Evolutionary conservation across 2,329 filamentous ascomycete genomes (phyloP).

Genomic region (Chaetomium sp.): DNA sequence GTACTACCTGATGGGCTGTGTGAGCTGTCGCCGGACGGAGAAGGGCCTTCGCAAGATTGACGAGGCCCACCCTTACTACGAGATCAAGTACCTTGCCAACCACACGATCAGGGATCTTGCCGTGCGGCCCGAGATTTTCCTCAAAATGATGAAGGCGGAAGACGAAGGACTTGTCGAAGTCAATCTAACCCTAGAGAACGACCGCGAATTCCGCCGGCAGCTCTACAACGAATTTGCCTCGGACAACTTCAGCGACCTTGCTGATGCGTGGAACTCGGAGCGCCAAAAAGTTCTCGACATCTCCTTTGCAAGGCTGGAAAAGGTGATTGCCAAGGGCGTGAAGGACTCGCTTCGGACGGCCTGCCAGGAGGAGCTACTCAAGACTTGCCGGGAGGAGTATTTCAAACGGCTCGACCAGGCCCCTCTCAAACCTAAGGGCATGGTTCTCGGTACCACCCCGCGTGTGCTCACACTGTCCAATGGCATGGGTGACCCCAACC

Average conservation of each 20-base stretch:
- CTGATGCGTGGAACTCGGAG: conserved; percentile 89
- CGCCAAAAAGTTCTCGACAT: conserved; percentile 77
- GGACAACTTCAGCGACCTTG: conserved; percentile 90
- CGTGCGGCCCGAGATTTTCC: conserved; percentile 76
- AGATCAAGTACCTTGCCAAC: conserved; percentile 92
- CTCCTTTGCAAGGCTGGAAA: conserved; percentile 75
- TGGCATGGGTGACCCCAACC: conserved; percentile 64
- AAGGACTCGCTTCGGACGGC: conserved; percentile 92
- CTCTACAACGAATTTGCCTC: conserved; percentile 82
- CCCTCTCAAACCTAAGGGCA: conserved; percentile 89
- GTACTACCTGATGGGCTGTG: conserved; percentile 75
- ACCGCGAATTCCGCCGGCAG: conserved; percentile 67
- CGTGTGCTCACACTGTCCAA: conserved; percentile 83
- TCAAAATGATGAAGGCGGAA: conserved; percentile 97
- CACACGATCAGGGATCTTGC: conserved; percentile 79
- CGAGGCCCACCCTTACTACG: conserved; percentile 92
- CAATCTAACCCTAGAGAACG: conserved; percentile 67
- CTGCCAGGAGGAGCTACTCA: conserved; percentile 89
- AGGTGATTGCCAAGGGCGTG: conserved; percentile 79
- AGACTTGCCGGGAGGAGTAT: conserved; percentile 81
- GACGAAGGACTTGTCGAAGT: conserved; percentile 89
- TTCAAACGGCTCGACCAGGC: conserved; percentile 88
- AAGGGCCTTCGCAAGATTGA: conserved; percentile 92
- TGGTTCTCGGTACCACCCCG: conserved; percentile 80
- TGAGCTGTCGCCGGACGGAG: conserved; percentile 86